phyloP scores from a whole-genome alignment of 2,329 filamentous ascomycete species.

The Curvularia eragrostidis region DNA sequence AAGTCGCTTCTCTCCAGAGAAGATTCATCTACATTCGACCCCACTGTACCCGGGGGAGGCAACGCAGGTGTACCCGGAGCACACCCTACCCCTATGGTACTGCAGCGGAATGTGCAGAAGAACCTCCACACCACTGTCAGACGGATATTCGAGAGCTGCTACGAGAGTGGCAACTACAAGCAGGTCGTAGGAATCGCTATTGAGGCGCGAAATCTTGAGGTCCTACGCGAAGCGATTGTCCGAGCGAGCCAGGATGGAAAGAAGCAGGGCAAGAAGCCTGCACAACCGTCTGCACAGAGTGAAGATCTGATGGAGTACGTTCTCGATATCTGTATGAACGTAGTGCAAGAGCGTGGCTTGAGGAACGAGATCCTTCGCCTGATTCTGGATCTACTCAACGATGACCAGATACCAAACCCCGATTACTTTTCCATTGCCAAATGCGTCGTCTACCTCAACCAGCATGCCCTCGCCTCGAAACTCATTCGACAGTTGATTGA shows the following conservation, averaged over 20 bases:
- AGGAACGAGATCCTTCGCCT: constrained; percentile 84
- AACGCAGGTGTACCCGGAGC: constrained; percentile 61
- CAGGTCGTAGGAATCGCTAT: constrained; percentile 97
- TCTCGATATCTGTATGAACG: constrained; percentile 94
- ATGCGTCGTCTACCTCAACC: constrained; percentile 94
- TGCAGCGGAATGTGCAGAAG: constrained; percentile 76
- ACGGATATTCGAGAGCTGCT: constrained; percentile 88
- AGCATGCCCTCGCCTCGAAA: constrained; percentile 85
- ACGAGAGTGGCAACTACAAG: constrained; percentile 83
- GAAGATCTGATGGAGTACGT: constrained; percentile 98
- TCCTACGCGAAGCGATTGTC: constrained; percentile 85
- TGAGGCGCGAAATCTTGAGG: constrained; percentile 89
- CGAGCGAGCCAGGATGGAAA: constrained; percentile 88
- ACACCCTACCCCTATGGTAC: constrained; percentile 66
- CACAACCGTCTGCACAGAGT: constrained; percentile 65
- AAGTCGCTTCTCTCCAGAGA: constrained; percentile 93
- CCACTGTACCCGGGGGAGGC: constrained; percentile 62
- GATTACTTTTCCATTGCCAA: constrained; percentile 99
- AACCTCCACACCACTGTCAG: constrained; percentile 85
- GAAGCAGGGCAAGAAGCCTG: constrained; percentile 64
- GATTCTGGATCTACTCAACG: constrained; percentile 93
- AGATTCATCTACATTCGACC: constrained; percentile 68
- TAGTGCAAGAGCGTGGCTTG: constrained; percentile 90
- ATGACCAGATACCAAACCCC: constrained; percentile 87
- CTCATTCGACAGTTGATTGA: constrained; percentile 84